These are phyloP conservation scores for Nakazawaea pomicola DNA, from an alignment of 805 yeast genomes.

Conservation along the genomic window DNA sequence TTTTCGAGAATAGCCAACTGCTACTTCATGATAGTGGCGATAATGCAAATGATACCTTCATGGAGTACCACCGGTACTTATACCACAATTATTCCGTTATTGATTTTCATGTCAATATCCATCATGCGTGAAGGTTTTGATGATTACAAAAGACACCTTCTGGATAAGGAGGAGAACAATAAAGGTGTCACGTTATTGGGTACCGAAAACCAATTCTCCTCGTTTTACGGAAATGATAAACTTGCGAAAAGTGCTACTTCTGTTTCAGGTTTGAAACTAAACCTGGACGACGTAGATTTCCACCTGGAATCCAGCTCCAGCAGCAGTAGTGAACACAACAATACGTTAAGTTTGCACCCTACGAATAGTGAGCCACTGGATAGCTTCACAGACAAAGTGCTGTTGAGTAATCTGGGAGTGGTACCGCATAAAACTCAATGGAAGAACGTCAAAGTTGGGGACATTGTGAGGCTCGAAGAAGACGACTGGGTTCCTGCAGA, in stretches of 20 bases:
- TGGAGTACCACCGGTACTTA: conserved; percentile 97
- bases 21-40: conserved; percentile 84
- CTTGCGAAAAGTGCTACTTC: conserved; percentile 12
- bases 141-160: conserved; percentile 80
- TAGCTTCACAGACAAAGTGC: conserved; percentile 12
- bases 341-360: conserved; percentile 1
- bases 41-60: conserved; percentile 91
- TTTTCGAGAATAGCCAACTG: conserved; percentile 90
- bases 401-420: conserved; percentile 28
- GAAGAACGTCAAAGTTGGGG: conserved; percentile 87
- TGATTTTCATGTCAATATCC: conserved; percentile 82
- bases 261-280: conserved; percentile 7
- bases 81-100: conserved; percentile 87
- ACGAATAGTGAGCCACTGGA: too few relatives aligned
- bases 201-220: neutral
- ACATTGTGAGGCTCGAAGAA: conserved; percentile 62
- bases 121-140: conserved; percentile 92
- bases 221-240: conserved; percentile 3
- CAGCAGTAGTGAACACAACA: conserved; percentile 18
- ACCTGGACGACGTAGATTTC: conserved; percentile 11
- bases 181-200: conserved; percentile 39
- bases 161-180: conserved; percentile 82
- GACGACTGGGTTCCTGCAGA: conserved; percentile 97
- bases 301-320: conserved; percentile 20
- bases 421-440: conserved; percentile 42